Conservation (phyloP, 306 rosid species). For the Senna siamea region DNA sequence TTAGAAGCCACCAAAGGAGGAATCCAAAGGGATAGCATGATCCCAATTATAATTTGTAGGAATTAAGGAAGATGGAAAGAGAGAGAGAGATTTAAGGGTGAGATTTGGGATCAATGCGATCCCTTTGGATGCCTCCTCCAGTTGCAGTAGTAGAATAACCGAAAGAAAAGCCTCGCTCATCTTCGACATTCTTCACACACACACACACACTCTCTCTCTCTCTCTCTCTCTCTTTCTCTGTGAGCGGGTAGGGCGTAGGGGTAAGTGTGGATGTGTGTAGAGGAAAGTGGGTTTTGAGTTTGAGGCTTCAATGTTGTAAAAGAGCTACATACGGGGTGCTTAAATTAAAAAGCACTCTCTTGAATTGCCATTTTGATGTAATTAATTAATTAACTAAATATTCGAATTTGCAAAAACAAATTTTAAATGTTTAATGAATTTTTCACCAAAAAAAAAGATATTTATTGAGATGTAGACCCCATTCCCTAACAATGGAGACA, state of each 20-base stretch:
- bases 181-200: too few relatives aligned
- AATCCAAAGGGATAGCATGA: slow-evolving; percentile 53
- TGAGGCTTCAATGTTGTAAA: neutral
- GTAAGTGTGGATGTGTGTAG: neutral
- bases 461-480: slow-evolving; percentile 35
- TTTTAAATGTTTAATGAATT: too few relatives aligned
- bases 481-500: slow-evolving; percentile 37
- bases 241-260: too few relatives aligned
- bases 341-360: slow-evolving; percentile 11
- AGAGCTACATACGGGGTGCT: slow-evolving; percentile 33
- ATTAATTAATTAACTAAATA: too few relatives aligned
- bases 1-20: slow-evolving; percentile 45
- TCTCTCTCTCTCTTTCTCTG: slow-evolving; percentile 19
- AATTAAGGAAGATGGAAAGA: neutral
- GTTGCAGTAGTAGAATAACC: slow-evolving; percentile 42
- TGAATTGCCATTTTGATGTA: too few relatives aligned
- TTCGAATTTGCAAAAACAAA: too few relatives aligned
- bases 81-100: neutral
- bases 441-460: too few relatives aligned
- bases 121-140: slow-evolving; percentile 55
- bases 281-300: slow-evolving; percentile 36
- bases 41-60: slow-evolving; percentile 30
- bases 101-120: slow-evolving; percentile 51
- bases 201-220: neutral
- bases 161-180: too few relatives aligned